Percentiles rank a stretch among this genome's conserved stretches.
Evolutionary conservation across 306 rosid genomes (phyloP).

Genomic region (Sindora glabra): DNA sequence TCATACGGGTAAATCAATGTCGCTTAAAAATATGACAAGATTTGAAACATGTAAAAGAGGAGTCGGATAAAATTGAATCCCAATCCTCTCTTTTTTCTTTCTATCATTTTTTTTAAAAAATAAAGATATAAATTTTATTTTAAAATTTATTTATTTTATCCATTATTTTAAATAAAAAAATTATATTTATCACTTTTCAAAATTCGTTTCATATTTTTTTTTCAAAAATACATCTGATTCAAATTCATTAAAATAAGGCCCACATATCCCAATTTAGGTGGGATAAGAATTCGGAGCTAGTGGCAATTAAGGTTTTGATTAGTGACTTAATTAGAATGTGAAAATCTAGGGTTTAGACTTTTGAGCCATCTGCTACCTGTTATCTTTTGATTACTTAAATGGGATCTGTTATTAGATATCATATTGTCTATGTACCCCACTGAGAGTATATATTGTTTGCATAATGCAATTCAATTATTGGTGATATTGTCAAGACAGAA

Average conservation of each 20-base stretch:
- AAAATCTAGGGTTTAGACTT: slow-evolving; percentile 23
- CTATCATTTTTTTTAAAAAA: no score
- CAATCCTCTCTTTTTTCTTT: no score
- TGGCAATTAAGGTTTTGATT: slow-evolving; percentile 28
- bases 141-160: no score
- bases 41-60: slow-evolving; percentile 22
- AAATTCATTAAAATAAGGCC: slow-evolving; percentile 13
- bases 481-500: background rate
- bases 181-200: no score
- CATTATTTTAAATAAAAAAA: no score
- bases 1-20: background rate
- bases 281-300: slow-evolving; percentile 28
- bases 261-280: slow-evolving; percentile 23
- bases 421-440: slow-evolving; percentile 15
- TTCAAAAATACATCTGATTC: no score
- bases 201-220: no score
- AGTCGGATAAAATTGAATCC: no score
- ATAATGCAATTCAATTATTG: slow-evolving; percentile 35
- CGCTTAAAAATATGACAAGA: slow-evolving; percentile 23
- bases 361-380: slow-evolving; percentile 16
- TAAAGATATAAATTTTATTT: no score
- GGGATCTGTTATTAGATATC: slow-evolving; percentile 16
- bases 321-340: slow-evolving; percentile 11
- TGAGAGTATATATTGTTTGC: slow-evolving; percentile 7
- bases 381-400: slow-evolving; percentile 18